Base-by-base conservation (phyloP, 2,329 filamentous ascomycete species). In the Corynespora cassiicola region DNA sequence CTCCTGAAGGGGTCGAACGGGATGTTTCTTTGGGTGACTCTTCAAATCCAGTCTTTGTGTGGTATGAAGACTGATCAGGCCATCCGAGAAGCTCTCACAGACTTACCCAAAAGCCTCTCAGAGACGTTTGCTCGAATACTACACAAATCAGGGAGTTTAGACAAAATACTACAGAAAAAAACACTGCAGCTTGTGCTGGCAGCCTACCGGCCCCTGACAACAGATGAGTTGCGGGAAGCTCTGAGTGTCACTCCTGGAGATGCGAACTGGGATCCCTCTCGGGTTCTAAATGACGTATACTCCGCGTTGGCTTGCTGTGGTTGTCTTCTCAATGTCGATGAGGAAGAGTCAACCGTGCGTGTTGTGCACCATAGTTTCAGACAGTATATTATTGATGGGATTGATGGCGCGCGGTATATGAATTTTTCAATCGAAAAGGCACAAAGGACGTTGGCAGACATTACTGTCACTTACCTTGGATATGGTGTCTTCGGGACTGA, bases 161-260 rank as follows among this genome's bases (percentile, higher is more conserved):
- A 37, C n/a, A 17, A 34, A 36, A 28, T 20, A 31, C 1, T 63
- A 58, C 61, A 69, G 29, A 46, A 10, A 4, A 43, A 16, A 3
- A 61, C 61, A 3, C 45, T 75, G 0, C 45, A 70, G 10, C 35
- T 73, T 19, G 17, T 75, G 1, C 32, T 50, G 1, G 54, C 47
- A 0, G 66, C 66, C 8, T 33, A 24, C 1, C 56, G 62, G 6
- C 61, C 66, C 0, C 39, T 75, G 6, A 64, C 58, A 0, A 44
- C 31, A 0, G 52, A 65, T 0, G 64, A 75, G 31, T 48, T 75
- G 30, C 54, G 59, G 12, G 71, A 74, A 54, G 68, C 69, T 5
- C 32, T 72, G 0, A 71, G 69, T 10, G 65, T 75, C 0, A 39
- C 42, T 2, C 58, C 63, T 5, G 67, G 69, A 2, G 45, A 69